Conservation (phyloP, 2,329 filamentous ascomycete genomes). For the Monosporascus sp. region DNA sequence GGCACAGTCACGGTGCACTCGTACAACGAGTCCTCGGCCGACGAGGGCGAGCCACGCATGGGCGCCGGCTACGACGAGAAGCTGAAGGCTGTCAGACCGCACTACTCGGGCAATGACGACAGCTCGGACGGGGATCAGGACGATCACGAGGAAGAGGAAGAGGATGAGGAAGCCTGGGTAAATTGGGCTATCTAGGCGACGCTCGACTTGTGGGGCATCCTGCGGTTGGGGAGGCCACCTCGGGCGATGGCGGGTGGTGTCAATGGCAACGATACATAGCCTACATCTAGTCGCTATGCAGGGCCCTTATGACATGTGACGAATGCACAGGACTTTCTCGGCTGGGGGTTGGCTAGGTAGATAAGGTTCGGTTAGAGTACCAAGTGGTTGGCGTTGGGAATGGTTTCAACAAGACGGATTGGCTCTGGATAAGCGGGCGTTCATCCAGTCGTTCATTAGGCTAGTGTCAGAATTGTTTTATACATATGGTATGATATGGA, state of each 20-base stretch:
- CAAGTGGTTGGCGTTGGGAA: too few species aligned
- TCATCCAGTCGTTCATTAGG: too few species aligned
- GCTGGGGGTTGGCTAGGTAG: too few species aligned
- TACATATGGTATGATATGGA: too few species aligned
- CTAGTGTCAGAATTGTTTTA: too few species aligned
- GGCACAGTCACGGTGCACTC: conserved; percentile 76
- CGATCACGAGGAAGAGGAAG: conserved; percentile 10
- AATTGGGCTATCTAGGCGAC: not conserved
- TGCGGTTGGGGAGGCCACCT: not conserved
- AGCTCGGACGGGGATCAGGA: conserved; percentile 4
- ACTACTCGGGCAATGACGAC: not conserved
- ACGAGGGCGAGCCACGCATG: conserved; percentile 58
- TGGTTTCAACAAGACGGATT: too few species aligned
- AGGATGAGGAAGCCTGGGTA: conserved; percentile 1
- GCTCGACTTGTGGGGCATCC: not conserved
- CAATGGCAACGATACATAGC: not conserved
- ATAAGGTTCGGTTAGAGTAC: too few species aligned
- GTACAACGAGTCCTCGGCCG: conserved; percentile 64
- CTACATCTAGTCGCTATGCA: too few species aligned
- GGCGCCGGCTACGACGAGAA: conserved; percentile 57
- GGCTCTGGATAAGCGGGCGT: too few species aligned
- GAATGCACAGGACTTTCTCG: too few species aligned
- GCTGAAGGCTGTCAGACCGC: conserved; percentile 36
- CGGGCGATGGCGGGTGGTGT: not conserved
- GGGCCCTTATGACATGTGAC: too few species aligned